Evolutionary conservation across 2,329 filamentous ascomycete genomes (phyloP), one percentile per base, ranked within the genome.

Genomic region (Epicoccum sorghinum): DNA sequence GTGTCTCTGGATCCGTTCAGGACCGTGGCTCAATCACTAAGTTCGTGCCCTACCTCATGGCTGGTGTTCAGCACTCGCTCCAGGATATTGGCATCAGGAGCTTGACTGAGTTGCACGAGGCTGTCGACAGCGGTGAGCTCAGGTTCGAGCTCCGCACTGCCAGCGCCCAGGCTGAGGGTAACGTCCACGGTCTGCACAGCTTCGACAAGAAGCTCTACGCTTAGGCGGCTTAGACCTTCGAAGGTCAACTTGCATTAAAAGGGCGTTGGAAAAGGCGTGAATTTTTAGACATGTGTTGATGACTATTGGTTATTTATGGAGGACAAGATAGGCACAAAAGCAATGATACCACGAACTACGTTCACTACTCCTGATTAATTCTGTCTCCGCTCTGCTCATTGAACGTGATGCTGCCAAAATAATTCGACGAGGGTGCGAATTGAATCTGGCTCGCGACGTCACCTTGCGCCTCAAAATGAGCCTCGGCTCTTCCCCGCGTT

Each of bases 191-290:
- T 55, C 92, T 99, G 84, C 92, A 98, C 82, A 93, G 91, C 75
- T 98, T 96, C 76, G 95, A 98, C 83, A 99, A 99, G 89, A 99
- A 98, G 86, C 89, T 99, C 65, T 99, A 96, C 79, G 91, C 92
- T 69, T 97, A 86, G 60, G 58, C 9, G 18, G 27, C 27, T 9
- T 33, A 32, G 46, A 30, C 42, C 30, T 14, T 13, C 45, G 7
- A 36, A 18, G 46, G 49, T 51, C 25, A 44, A 52, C n/a, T 58
- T 71, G 68, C 69, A 73, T 72, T 59, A 60, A 56, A 53, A 64
- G 55, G 49, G 71, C 54, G 54, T 57, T 57, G 67, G 66, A 65
- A 71, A 38, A 38, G 56, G 47, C 42, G 40, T 65, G 44, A 50
- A 48, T 58, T 53, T 56, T 48, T 62, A 58, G 55, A 63, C 55